Conservation (phyloP, 768 basidiomycete species). For the Leucogyrophana mollusca region DNA sequence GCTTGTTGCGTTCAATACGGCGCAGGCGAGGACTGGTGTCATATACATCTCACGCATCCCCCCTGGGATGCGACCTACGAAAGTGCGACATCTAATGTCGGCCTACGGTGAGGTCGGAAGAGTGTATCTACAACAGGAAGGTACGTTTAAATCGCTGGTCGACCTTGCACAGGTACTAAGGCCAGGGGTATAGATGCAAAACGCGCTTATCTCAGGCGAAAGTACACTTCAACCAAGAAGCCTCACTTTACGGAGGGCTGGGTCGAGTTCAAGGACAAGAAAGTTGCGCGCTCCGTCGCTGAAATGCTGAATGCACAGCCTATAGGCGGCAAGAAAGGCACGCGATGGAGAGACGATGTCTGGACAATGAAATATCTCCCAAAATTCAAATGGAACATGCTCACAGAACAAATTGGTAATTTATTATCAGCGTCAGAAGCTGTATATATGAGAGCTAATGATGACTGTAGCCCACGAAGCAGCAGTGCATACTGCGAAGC, state of each 20-base stretch:
- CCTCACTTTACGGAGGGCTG: conserved; percentile 94
- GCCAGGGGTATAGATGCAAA: conserved; percentile 61
- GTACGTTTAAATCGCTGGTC: conserved; percentile 36
- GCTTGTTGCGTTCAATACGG: conserved; percentile 69
- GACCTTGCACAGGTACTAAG: neutral
- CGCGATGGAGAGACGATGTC: conserved; percentile 92
- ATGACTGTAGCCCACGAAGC: conserved; percentile 79
- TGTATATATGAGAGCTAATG: neutral
- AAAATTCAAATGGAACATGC: conserved; percentile 98
- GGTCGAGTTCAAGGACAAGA: conserved; percentile 97
- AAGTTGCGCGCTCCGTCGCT: conserved; percentile 83
- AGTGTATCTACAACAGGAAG: conserved; percentile 93
- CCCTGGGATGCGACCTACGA: conserved; percentile 95
- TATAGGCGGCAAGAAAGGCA: conserved; percentile 91
- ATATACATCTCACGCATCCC: conserved; percentile 96
- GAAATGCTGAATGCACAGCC: conserved; percentile 95
- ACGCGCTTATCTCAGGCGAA: conserved; percentile 78
- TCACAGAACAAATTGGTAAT: conserved; percentile 97
- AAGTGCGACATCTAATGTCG: conserved; percentile 92
- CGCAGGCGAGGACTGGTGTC: conserved; percentile 77
- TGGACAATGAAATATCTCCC: conserved; percentile 99
- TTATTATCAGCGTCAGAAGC: neutral
- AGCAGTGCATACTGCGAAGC: conserved; percentile 79
- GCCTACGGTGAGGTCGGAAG: conserved; percentile 87
- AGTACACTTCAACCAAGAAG: conserved; percentile 81